Base-by-base conservation (phyloP, 2,329 filamentous ascomycete species). In the Ophiostoma pallidulum region DNA sequence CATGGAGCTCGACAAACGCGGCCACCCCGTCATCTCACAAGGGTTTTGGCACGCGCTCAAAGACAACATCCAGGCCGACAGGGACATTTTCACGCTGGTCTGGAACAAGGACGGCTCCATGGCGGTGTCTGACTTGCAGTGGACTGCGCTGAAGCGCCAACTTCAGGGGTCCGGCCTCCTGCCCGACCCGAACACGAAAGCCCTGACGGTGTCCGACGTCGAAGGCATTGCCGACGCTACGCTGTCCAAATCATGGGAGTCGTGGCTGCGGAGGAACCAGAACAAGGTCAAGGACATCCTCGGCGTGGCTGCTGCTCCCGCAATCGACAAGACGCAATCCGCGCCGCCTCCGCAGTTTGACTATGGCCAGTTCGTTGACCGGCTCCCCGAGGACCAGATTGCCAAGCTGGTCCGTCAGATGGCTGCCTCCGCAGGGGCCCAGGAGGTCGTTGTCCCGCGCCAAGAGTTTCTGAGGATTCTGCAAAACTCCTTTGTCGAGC, bases 21-120 rank as follows among this genome's bases (percentile, higher is more conserved):
- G 80, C 13, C 69, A 72, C 9, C 62, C 68, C 0, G 63, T 74
- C 19, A 73, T 86, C 14, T 65, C 74, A 0, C 68, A 76, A 20
- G 72, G 78, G 3, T 84, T 88, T 51, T 88, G 78, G 75, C 68
- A 77, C 48, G 82, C 81, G 0, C 60, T 88, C 8, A 67, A 70
- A 20, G 72, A 74, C 45, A 68, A 73, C 48, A 72, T 84, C 41
- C 65, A 64, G 18, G 60, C 65, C 1, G 74, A 77, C 37, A 64
- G 65, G 2, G 62, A 65, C 26, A 66, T 78, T 33, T 58, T 77
- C 32, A 71, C 65, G 3, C 55, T 77, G 3, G 65, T 74, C 31
- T 65, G 66, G 26, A 59, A 62, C 3, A 58, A 61, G 3, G 57
- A 66, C 14, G 60, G 59, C n/a, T 64, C 62, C 18, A 58, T 66